Conservation (phyloP, 2,329 filamentous ascomycete species). For the Calonectria leucothoes region DNA sequence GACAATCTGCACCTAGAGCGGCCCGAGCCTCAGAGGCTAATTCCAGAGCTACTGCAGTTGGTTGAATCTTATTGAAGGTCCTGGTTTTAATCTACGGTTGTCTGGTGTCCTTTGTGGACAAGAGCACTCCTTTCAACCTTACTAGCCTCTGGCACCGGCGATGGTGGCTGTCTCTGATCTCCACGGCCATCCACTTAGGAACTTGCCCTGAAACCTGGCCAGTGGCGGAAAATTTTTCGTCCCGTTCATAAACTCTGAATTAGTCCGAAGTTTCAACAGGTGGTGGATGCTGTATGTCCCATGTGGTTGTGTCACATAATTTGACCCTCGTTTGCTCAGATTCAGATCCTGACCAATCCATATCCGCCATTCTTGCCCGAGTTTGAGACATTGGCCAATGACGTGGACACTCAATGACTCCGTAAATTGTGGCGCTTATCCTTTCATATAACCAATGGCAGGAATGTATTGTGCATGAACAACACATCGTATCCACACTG, state of each 20-base stretch:
- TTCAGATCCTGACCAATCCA: neutral
- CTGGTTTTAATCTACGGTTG: neutral
- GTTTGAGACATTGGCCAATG: neutral
- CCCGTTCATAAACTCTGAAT: neutral
- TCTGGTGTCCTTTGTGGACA: neutral
- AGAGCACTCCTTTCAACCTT: neutral
- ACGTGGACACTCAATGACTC: neutral
- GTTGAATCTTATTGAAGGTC: neutral
- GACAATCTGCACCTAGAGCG: neutral
- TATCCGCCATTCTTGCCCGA: neutral
- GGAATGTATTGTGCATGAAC: neutral
- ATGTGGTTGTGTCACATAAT: neutral
- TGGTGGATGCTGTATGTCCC: neutral
- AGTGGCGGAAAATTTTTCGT: neutral
- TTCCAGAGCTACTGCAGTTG: neutral
- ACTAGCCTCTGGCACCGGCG: neutral
- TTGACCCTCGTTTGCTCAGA: neutral
- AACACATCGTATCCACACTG: neutral
- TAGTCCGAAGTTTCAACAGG: neutral
- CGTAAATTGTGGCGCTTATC: neutral
- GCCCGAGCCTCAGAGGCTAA: neutral
- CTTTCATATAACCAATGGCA: neutral
- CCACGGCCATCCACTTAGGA: neutral
- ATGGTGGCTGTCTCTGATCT: neutral
- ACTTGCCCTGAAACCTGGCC: neutral